Evolutionary conservation across 2,329 filamentous ascomycete species (phyloP).

Genomic region (Fusarium bulbicola): DNA sequence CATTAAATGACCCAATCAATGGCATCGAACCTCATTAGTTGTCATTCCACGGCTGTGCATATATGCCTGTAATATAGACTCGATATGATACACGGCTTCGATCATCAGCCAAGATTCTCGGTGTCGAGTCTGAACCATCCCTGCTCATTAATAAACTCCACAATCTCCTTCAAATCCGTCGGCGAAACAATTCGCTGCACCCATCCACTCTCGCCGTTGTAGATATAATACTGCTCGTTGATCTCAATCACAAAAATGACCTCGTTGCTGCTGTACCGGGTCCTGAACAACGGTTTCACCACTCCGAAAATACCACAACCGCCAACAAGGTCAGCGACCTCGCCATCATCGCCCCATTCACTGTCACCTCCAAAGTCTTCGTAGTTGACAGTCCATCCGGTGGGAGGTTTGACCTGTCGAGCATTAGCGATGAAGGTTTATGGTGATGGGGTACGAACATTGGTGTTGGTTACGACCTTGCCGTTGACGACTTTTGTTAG

Average conservation of each 20-base stretch:
- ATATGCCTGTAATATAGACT: neutral
- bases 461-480: neutral
- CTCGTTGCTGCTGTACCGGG: neutral
- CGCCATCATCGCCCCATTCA: neutral
- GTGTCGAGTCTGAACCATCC: neutral
- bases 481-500: neutral
- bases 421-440: neutral
- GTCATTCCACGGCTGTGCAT: fast-evolving
- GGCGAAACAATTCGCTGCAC: neutral
- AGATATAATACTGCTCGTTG: neutral
- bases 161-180: neutral
- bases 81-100: neutral
- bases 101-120: neutral
- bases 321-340: neutral
- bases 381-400: neutral
- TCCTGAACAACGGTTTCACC: neutral
- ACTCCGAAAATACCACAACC: neutral
- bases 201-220: neutral
- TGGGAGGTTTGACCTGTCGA: neutral
- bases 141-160: neutral
- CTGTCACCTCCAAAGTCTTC: neutral
- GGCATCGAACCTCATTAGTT: fast-evolving
- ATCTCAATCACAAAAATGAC: neutral
- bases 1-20: fast-evolving
- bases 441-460: neutral